Conservation (phyloP, 805 yeast genomes). For the Isabelozyma gotoi region DNA sequence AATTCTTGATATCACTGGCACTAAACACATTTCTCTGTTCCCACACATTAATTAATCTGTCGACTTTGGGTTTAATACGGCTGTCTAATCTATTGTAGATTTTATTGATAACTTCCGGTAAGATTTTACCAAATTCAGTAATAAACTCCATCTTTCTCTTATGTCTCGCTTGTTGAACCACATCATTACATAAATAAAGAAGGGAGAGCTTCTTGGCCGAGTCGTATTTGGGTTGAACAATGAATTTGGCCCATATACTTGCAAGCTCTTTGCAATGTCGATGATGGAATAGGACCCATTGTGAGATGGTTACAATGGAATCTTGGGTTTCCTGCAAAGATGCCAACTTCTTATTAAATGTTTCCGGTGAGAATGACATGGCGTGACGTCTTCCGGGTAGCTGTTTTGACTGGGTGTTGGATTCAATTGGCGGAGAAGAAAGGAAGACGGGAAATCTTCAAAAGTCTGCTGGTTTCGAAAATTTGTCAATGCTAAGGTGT, state of each 20-base stretch:
- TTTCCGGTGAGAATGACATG: constrained; percentile 41
- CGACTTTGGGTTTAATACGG: constrained; percentile 46
- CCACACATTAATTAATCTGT: constrained; percentile 58
- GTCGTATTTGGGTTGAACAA: constrained; percentile 8
- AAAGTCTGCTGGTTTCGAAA: too few relatives aligned
- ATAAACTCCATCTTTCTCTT: constrained; percentile 59
- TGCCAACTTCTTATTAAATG: constrained; percentile 33
- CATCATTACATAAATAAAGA: constrained; percentile 75
- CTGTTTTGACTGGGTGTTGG: background rate
- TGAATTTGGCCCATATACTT: constrained; percentile 34
- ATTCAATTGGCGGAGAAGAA: background rate
- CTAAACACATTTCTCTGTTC: constrained; percentile 49
- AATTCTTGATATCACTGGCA: constrained; percentile 21
- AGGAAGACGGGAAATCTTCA: too few relatives aligned
- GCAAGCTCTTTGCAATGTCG: constrained; percentile 37
- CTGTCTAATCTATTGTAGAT: constrained; percentile 30
- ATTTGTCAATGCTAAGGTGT: background rate
- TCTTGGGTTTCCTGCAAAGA: constrained; percentile 46
- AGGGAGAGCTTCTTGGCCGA: constrained; percentile 50
- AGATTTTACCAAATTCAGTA: constrained; percentile 51
- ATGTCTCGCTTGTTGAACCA: constrained; percentile 74
- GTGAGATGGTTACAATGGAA: constrained; percentile 44
- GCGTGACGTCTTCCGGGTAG: background rate
- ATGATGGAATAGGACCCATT: constrained; percentile 48
- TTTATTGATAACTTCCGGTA: constrained; percentile 41